Base-by-base conservation (phyloP, 495 filamentous ascomycete species). In the Penicillium pulvis region DNA sequence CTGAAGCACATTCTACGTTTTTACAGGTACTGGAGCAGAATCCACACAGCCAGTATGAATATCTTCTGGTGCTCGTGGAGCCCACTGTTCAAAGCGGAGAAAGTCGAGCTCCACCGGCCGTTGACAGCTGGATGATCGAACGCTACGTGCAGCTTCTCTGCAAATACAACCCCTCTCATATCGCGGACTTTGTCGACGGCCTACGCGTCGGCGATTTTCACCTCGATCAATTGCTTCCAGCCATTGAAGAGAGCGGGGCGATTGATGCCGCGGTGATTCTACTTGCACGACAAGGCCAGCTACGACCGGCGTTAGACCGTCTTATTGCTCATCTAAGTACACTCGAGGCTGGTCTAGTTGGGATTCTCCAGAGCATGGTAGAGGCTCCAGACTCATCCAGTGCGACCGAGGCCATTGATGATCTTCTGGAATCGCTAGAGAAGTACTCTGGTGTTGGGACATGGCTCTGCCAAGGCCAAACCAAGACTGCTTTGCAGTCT, bases 391-490 rank as follows among this genome's bases (percentile, higher is more conserved):
- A 88, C 62, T 75, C 76, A 6, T 74, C 69, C 4, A 82, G 75
- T 48, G 81, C 77, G 0, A 74, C 77, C 42, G 82, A 87, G 47
- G 79, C 80, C n/a, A 72, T 78, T 24, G 58, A 74, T 31, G 79
- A 85, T 48, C 79, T 95, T 2, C 77, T 96, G 17, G 84, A 87
- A 39, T 88, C 87, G 5, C 71, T 98, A 44, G 84, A 93, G 55
- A 98, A 93, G 68, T 97, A 96, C 70, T 82, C 86, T 1, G 85
- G 90, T 51, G 91, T 98, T 20, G 94, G 94, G 30, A 90, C 93
- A 20, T 98, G 94, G 94, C 81, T 98, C 23, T 97, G 94, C 64
- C 92, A 94, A 74, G 87, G 90, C 35, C 92, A 98, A 73, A 93
- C 83, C 51, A 91, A 88, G 64, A 84, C 82, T 1, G 71, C 78